Conservation (phyloP, 148 eudicot genomes). For the Rhododendron molle region DNA sequence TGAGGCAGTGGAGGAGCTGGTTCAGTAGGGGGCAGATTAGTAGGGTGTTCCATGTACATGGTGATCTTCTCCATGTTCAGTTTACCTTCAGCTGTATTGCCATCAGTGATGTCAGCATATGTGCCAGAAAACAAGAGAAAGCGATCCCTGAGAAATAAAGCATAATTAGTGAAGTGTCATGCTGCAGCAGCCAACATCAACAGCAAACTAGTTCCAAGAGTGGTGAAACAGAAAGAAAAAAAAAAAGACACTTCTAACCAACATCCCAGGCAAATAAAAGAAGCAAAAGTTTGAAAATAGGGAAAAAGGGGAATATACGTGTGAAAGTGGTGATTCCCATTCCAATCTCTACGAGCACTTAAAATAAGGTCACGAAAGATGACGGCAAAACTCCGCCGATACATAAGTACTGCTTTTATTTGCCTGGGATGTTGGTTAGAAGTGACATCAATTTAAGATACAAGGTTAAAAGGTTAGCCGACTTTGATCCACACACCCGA, state of each 20-base stretch:
- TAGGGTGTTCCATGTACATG: conserved; percentile 80
- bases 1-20: conserved; percentile 87
- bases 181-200: background rate
- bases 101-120: conserved; percentile 44
- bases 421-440: too few species aligned
- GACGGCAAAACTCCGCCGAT: too few species aligned
- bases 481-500: background rate
- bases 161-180: background rate
- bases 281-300: too few species aligned
- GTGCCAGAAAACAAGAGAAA: conserved; percentile 53
- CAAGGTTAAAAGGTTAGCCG: background rate
- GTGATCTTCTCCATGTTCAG: conserved; percentile 74
- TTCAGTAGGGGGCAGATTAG: conserved; percentile 85
- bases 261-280: too few species aligned
- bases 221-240: background rate
- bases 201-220: background rate
- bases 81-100: conserved; percentile 36
- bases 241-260: background rate
- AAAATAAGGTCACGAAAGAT: too few species aligned
- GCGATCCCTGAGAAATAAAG: conserved; percentile 60
- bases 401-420: too few species aligned
- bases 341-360: too few species aligned
- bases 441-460: too few species aligned
- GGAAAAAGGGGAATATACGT: too few species aligned
- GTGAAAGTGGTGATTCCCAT: too few species aligned